These are phyloP conservation scores for Paramarasmius palmivorus DNA, from an alignment of 1,284 basidiomycete genomes.

Conservation along the genomic window DNA sequence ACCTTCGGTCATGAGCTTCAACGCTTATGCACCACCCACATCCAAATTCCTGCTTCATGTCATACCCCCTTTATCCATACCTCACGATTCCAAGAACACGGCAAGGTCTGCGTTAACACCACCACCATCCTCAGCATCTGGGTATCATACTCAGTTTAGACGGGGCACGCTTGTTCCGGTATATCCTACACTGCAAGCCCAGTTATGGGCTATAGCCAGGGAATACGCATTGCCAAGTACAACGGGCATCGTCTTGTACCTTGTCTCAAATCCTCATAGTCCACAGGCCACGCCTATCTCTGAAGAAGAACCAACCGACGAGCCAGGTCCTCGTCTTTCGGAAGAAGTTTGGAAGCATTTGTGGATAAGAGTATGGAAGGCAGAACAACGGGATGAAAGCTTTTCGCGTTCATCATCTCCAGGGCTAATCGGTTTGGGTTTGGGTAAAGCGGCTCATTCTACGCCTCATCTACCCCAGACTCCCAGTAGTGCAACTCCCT, in stretches of 20 bases:
- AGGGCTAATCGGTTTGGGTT: constrained; percentile 41
- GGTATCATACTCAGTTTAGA: constrained; percentile 77
- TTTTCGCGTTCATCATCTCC: constrained; percentile 40
- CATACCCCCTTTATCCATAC: constrained; percentile 67
- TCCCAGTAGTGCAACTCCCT: constrained; percentile 26
- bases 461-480: constrained; percentile 41
- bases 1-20: constrained; percentile 34
- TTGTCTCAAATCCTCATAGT: constrained; percentile 42
- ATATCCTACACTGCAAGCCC: constrained; percentile 68
- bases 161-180: constrained; percentile 76
- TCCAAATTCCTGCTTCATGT: constrained; percentile 77
- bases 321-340: constrained; percentile 74
- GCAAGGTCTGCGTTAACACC: constrained; percentile 48
- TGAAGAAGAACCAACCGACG: constrained; percentile 34
- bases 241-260: constrained; percentile 74
- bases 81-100: constrained; percentile 50
- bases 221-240: constrained; percentile 86
- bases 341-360: constrained; percentile 84
- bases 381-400: constrained; percentile 61
- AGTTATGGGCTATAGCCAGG: constrained; percentile 79
- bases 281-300: constrained; percentile 16
- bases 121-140: constrained; percentile 57
- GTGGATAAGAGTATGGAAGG: constrained; percentile 69
- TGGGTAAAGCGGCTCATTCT: constrained; percentile 40
- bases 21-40: constrained; percentile 35